phyloP scores from a whole-genome alignment of 108 stramenopile species.

The Cyclotella sp. region DNA sequence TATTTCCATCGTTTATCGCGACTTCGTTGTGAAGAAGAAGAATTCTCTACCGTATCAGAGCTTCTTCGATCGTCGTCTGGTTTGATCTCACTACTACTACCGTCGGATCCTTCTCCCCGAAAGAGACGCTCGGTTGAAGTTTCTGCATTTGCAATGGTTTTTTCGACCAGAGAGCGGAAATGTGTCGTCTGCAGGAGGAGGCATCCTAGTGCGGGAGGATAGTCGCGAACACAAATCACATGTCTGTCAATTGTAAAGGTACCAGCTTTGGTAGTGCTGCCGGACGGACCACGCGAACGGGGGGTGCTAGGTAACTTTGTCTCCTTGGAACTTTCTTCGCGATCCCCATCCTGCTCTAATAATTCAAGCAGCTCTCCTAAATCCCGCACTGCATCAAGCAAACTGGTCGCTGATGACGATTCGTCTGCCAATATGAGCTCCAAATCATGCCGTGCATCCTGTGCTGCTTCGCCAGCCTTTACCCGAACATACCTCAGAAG shows the following conservation, averaged over 20 bases:
- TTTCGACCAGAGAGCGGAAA: constrained; percentile 72
- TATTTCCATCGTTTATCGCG: constrained; percentile 87
- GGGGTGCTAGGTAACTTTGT: constrained; percentile 27
- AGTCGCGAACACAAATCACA: constrained; percentile 74
- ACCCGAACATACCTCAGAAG: constrained; percentile 77
- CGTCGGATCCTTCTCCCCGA: constrained; percentile 66
- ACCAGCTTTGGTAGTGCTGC: constrained; percentile 41
- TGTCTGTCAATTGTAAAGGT: constrained; percentile 69
- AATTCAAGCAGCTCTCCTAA: constrained; percentile 81
- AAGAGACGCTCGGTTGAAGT: constrained; percentile 60
- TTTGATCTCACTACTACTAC: constrained; percentile 13
- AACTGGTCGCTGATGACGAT: constrained; percentile 59
- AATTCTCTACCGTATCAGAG: constrained; percentile 34
- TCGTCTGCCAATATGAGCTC: constrained; percentile 82
- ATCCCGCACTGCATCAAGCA: constrained; percentile 86
- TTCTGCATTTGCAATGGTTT: constrained; percentile 65
- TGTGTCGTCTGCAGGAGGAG: constrained; percentile 82
- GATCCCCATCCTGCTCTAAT: constrained; percentile 58
- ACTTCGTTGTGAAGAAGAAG: constrained; percentile 46
- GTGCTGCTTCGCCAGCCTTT: constrained; percentile 83
- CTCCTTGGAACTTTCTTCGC: constrained; percentile 16
- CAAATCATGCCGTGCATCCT: constrained; percentile 80
- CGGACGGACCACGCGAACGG: constrained; percentile 19
- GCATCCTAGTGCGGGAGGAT: constrained; percentile 82
- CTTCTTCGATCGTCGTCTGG: constrained; percentile 5